Evolutionary conservation across 1,139 yeast species (phyloP).

Genomic region (Scheffersomyces illinoinensis): DNA sequence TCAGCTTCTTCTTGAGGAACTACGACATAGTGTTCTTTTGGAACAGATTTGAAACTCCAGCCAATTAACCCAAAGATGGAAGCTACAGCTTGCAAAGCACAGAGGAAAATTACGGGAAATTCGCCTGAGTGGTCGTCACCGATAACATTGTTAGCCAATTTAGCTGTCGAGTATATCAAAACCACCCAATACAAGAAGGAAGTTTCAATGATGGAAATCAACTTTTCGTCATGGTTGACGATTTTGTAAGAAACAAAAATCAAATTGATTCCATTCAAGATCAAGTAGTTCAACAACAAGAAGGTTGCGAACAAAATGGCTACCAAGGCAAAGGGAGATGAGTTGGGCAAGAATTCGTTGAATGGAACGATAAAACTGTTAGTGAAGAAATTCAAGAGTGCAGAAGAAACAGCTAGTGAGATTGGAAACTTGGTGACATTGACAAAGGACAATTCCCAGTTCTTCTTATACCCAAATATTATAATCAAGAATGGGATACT

Average conservation of each 20-base stretch:
- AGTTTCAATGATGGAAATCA: slow-evolving; percentile 61
- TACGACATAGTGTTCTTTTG: neutral
- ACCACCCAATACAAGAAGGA: slow-evolving; percentile 58
- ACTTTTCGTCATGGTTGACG: slow-evolving; percentile 67
- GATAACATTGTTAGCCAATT: slow-evolving; percentile 41
- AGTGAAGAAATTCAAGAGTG: slow-evolving; percentile 36
- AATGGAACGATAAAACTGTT: slow-evolving; percentile 28
- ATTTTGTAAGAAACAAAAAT: slow-evolving; percentile 52
- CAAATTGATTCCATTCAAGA: slow-evolving; percentile 49
- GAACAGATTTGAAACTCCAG: slow-evolving; percentile 33
- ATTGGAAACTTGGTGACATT: slow-evolving; percentile 55
- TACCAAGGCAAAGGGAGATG: slow-evolving; percentile 41
- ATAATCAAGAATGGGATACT: slow-evolving; percentile 49
- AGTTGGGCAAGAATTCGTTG: slow-evolving; percentile 63
- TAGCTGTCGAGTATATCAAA: slow-evolving; percentile 45
- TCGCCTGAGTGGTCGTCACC: slow-evolving; percentile 63
- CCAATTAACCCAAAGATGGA: slow-evolving; percentile 57
- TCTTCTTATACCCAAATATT: slow-evolving; percentile 44
- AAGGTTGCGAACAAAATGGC: slow-evolving; percentile 49
- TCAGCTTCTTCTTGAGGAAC: slow-evolving; percentile 19
- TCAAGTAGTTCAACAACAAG: slow-evolving; percentile 53
- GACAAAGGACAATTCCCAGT: slow-evolving; percentile 48
- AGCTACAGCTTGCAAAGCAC: slow-evolving; percentile 50
- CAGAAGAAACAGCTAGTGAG: slow-evolving; percentile 46
- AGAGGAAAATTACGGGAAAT: slow-evolving; percentile 53